A percentile compares a stretch with the other conserved stretches of the same genome.
These are phyloP conservation scores for Closterium sp. DNA, from an alignment of 139 green algal species.

Conservation along the genomic window DNA sequence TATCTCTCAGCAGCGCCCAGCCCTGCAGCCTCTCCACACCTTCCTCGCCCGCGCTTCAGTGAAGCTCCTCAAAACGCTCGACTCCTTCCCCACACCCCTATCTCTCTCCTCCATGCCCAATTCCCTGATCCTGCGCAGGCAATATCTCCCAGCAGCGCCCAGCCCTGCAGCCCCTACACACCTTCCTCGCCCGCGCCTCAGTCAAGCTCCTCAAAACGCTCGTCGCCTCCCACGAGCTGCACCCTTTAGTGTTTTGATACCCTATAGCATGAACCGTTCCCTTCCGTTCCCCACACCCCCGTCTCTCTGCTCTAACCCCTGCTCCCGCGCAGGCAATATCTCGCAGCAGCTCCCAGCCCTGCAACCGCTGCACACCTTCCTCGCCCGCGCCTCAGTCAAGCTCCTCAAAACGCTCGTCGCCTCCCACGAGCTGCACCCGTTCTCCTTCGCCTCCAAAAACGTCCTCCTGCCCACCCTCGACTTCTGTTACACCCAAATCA, in stretches of 20 bases:
- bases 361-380: background rate
- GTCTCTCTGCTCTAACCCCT: too few relatives aligned
- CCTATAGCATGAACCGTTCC: too few relatives aligned
- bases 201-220: constrained; percentile 83
- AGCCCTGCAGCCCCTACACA: background rate
- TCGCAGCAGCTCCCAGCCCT: background rate
- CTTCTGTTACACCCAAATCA: constrained; percentile 62
- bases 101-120: background rate
- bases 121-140: background rate
- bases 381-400: constrained; percentile 68
- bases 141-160: background rate
- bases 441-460: constrained; percentile 68
- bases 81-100: too few relatives aligned
- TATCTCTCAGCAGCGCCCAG: background rate
- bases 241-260: too few relatives aligned
- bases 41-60: background rate
- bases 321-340: background rate
- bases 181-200: constrained; percentile 39
- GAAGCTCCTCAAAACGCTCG: too few relatives aligned
- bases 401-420: constrained; percentile 73
- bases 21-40: background rate
- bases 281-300: too few relatives aligned
- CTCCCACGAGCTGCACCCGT: constrained; percentile 78
- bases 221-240: constrained; percentile 66
- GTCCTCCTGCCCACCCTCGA: constrained; percentile 67